A percentile compares a stretch with the other conserved stretches of the same genome.
Conservation (phyloP, 2,329 filamentous ascomycete species). For the Didymella pomorum region DNA sequence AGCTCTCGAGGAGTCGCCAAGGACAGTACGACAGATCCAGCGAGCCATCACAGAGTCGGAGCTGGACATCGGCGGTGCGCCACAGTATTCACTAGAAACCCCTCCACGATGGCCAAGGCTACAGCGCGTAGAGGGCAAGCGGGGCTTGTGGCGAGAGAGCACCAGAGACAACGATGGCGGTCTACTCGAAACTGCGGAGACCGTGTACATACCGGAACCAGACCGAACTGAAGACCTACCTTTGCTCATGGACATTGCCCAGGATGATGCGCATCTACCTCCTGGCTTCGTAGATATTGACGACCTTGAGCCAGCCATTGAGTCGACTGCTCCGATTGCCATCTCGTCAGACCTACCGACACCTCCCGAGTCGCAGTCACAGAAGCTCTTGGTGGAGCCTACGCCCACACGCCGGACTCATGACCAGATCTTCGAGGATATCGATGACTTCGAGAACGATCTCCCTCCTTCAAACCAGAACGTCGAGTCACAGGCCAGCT, state of each 20-base stretch:
- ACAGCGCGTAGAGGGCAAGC: slow-evolving; percentile 30
- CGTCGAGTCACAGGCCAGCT: slow-evolving; percentile 28
- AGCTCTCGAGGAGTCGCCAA: slow-evolving; percentile 49
- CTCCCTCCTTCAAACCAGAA: slow-evolving; percentile 42
- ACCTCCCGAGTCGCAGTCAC: slow-evolving; percentile 17
- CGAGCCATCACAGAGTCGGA: slow-evolving; percentile 48
- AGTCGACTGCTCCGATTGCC: slow-evolving; percentile 14
- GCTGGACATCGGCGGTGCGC: slow-evolving; percentile 21
- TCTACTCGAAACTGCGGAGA: slow-evolving; percentile 37
- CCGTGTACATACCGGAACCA: slow-evolving; percentile 41
- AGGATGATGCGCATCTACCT: slow-evolving; percentile 12
- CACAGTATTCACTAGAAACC: not conserved
- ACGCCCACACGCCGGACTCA: not conserved
- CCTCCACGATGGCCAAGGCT: slow-evolving; percentile 31
- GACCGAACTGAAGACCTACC: slow-evolving; percentile 44
- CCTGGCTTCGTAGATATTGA: slow-evolving; percentile 33
- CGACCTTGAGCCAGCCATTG: slow-evolving; percentile 24
- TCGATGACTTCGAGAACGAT: slow-evolving; percentile 34
- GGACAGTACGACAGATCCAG: slow-evolving; percentile 47
- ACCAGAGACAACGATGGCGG: slow-evolving; percentile 44
- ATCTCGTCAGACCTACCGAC: slow-evolving; percentile 38
- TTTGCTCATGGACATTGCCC: slow-evolving; percentile 35
- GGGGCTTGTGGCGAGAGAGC: slow-evolving; percentile 45
- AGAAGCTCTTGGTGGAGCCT: not conserved
- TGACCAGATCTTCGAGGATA: slow-evolving; percentile 32